Evolutionary conservation across 192 early-diverging fungal genomes (phyloP).

Genomic region (Umbelopsis sp.): DNA sequence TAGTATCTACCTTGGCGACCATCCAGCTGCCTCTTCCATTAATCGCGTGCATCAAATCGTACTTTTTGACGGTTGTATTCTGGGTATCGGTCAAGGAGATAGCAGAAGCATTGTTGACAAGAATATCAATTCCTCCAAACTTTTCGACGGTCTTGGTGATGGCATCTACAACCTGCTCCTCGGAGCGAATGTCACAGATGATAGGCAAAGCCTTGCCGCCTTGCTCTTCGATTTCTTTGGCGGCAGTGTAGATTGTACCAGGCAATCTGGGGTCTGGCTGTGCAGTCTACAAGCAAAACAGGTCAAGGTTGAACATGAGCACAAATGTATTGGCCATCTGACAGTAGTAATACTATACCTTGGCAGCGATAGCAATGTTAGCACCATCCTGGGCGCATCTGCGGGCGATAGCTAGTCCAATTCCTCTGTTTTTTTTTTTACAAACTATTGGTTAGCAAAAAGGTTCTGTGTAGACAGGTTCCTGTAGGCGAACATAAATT

Average conservation of each 20-base stretch:
- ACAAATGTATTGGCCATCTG: constrained; percentile 38
- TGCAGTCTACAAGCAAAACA: neutral
- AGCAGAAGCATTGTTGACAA: constrained; percentile 81
- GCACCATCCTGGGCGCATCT: constrained; percentile 66
- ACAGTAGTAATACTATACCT: constrained; percentile 69
- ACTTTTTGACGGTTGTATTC: constrained; percentile 57
- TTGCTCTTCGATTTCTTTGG: constrained; percentile 67
- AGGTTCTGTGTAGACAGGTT: no score
- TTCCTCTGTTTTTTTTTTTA: constrained; percentile 49
- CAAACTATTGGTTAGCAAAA: neutral
- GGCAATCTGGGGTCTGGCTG: constrained; percentile 55
- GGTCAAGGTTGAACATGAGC: no score
- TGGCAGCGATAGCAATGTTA: constrained; percentile 73
- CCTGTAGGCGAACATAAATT: no score
- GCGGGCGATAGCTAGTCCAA: constrained; percentile 76
- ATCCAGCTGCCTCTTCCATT: constrained; percentile 83
- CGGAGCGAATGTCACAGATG: constrained; percentile 83
- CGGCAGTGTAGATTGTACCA: constrained; percentile 82
- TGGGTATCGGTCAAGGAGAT: constrained; percentile 68
- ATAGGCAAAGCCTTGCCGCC: constrained; percentile 79
- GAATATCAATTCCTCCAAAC: constrained; percentile 84
- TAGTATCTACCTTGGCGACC: constrained; percentile 57
- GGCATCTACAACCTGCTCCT: constrained; percentile 69
- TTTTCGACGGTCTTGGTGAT: constrained; percentile 62
- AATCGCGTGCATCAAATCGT: constrained; percentile 77